A percentile compares a stretch with the other conserved stretches of the same genome.
Evolutionary conservation across 805 yeast genomes (phyloP).

Genomic region (Candida rishiriensis): DNA sequence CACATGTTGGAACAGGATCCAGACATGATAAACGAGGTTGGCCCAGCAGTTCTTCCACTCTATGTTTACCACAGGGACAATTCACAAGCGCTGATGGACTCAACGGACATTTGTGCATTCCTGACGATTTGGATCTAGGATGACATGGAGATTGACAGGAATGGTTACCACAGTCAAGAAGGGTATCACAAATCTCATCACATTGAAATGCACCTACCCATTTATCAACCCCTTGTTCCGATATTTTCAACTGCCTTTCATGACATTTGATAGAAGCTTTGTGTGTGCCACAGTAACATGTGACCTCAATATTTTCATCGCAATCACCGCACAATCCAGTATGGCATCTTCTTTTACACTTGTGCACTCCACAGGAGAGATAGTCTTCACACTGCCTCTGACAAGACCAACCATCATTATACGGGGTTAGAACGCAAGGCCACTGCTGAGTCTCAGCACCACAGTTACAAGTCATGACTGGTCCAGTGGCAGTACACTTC

Average conservation of each 20-base stretch:
- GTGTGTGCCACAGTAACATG: conserved; percentile 75
- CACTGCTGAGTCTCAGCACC: conserved; percentile 62
- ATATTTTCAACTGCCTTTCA: conserved; percentile 35
- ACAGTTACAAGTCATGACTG: conserved; percentile 65
- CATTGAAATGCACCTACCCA: conserved; percentile 57
- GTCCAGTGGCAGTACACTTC: conserved; percentile 74
- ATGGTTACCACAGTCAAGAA: conserved; percentile 64
- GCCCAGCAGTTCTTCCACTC: conserved; percentile 33
- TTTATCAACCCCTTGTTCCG: conserved; percentile 13
- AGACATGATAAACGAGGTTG: conserved; percentile 54
- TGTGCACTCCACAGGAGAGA: conserved; percentile 70
- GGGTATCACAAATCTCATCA: conserved; percentile 36
- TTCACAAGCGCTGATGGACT: conserved; percentile 55
- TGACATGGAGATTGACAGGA: conserved; percentile 49
- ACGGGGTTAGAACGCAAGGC: conserved; percentile 73
- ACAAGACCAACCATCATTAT: conserved; percentile 65
- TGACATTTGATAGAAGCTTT: conserved; percentile 39
- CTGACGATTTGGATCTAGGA: conserved; percentile 31
- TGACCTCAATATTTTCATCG: conserved; percentile 38
- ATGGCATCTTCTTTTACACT: conserved; percentile 64
- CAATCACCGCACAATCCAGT: conserved; percentile 82
- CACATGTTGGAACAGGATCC: conserved; percentile 79
- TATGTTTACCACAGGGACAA: conserved; percentile 78
- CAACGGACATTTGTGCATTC: conserved; percentile 47
- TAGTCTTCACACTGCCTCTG: conserved; percentile 52